Evolutionary conservation across 2,329 filamentous ascomycete genomes (phyloP).

Genomic region (Scleromitrula shiraiana): DNA sequence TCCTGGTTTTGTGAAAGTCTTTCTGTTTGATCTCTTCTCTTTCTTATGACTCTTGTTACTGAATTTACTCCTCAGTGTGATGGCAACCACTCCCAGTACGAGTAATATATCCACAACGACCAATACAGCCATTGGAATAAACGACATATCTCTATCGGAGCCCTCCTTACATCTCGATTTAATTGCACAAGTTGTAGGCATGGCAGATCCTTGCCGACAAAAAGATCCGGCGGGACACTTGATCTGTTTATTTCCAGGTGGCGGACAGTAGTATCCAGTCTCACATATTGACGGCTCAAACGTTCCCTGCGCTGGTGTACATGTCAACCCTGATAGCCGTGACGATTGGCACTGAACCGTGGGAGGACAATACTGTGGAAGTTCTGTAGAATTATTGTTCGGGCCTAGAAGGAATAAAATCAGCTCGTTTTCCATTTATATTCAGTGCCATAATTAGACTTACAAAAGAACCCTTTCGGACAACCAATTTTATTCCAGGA

Average conservation of each 20-base stretch:
- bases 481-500: constrained; percentile 6
- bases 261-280: constrained; percentile 42
- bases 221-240: constrained; percentile 41
- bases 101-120: constrained; percentile 37
- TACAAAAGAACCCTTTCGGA: constrained; percentile 3
- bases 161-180: constrained; percentile 40
- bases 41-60: not conserved
- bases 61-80: constrained; percentile 2
- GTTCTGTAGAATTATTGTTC: constrained; percentile 6
- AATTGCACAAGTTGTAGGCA: constrained; percentile 39
- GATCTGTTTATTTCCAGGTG: constrained; percentile 33
- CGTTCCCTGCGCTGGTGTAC: constrained; percentile 13
- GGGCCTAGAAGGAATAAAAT: not conserved
- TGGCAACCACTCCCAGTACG: constrained; percentile 27
- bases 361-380: constrained; percentile 24
- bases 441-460: not conserved
- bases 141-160: constrained; percentile 33
- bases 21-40: constrained; percentile 20
- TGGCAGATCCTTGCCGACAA: constrained; percentile 42
- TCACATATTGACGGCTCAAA: constrained; percentile 46
- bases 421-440: not conserved
- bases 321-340: constrained; percentile 15
- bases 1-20: constrained; percentile 14
- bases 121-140: not conserved
- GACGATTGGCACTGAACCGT: constrained; percentile 12